phyloP scores from a whole-genome alignment of 805 yeast genomes.

The Wickerhamomyces pijperi region DNA sequence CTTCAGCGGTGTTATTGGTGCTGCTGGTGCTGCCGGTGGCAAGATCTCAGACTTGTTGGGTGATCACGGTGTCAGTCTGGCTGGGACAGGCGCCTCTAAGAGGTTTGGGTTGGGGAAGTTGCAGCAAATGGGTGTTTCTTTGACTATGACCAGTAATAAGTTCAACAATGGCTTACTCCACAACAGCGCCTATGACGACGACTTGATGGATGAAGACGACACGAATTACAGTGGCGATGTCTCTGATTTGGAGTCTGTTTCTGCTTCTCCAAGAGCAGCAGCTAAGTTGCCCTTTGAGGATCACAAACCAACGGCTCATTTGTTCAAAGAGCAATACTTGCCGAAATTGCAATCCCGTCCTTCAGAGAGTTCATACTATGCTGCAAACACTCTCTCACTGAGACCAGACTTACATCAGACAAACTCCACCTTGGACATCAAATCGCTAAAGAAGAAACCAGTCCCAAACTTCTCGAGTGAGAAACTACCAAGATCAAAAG shows the following conservation, averaged over 20 bases:
- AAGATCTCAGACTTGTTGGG: neutral
- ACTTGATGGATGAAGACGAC: constrained; percentile 20
- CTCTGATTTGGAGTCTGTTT: neutral
- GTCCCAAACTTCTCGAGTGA: constrained; percentile 63
- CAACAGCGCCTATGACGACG: constrained; percentile 14
- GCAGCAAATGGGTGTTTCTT: constrained; percentile 68
- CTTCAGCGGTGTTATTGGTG: neutral
- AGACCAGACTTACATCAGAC: neutral
- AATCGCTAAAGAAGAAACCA: constrained; percentile 13
- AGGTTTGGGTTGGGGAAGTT: constrained; percentile 43
- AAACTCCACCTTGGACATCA: constrained; percentile 3
- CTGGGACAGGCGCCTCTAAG: constrained; percentile 2
- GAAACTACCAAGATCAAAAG: constrained; percentile 56
- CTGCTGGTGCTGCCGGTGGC: too few relatives aligned
- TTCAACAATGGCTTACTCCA: constrained; percentile 24
- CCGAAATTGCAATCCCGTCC: neutral
- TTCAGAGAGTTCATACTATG: neutral
- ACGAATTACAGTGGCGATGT: constrained; percentile 9
- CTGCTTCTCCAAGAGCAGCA: constrained; percentile 2
- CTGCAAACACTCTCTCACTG: neutral
- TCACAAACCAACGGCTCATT: neutral
- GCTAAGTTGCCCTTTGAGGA: too few relatives aligned
- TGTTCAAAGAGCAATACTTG: neutral
- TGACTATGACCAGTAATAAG: constrained; percentile 61
- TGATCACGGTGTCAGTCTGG: too few relatives aligned